A percentile compares a stretch with the other conserved stretches of the same genome.
phyloP scores from a whole-genome alignment of 176 grass and related monocot genomes.

The Oropetium thomaeum region DNA sequence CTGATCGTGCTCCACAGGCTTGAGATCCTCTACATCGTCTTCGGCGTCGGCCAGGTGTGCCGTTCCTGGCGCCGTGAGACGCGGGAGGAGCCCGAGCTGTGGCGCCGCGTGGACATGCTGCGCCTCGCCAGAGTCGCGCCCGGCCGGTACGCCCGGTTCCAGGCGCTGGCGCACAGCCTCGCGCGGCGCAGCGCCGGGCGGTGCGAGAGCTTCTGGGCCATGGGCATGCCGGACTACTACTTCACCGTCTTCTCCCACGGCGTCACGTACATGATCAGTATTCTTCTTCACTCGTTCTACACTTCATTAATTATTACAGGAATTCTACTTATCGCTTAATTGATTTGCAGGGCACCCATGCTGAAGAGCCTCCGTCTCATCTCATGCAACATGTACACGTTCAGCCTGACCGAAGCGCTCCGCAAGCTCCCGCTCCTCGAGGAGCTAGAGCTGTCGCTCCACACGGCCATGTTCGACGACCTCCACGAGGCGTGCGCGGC shows the following conservation, averaged over 20 bases:
- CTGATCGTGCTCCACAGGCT: not conserved
- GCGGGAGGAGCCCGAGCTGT: conserved; percentile 10
- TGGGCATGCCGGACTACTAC: not conserved
- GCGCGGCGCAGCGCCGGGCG: not conserved
- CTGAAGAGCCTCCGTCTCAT: conserved; percentile 17
- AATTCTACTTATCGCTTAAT: too few relatives aligned
- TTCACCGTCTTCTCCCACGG: conserved; percentile 13
- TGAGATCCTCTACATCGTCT: not conserved
- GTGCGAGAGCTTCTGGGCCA: conserved; percentile 21
- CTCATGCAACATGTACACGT: not conserved
- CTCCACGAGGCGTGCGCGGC: not conserved
- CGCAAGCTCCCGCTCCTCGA: conserved; percentile 4
- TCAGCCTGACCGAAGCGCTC: not conserved
- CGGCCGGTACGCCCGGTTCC: not conserved
- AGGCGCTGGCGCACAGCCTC: not conserved
- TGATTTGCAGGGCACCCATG: not conserved
- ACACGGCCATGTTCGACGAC: not conserved
- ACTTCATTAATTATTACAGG: not conserved
- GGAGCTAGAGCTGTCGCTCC: conserved; percentile 26
- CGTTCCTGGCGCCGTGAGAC: conserved; percentile 1
- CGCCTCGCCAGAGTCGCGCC: not conserved
- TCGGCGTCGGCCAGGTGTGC: not conserved
- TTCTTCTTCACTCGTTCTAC: too few relatives aligned
- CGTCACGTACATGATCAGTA: not conserved
- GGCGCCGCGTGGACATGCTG: conserved; percentile 17